Conservation (phyloP, 495 filamentous ascomycete species). For the Talaromyces wortmannii region DNA sequence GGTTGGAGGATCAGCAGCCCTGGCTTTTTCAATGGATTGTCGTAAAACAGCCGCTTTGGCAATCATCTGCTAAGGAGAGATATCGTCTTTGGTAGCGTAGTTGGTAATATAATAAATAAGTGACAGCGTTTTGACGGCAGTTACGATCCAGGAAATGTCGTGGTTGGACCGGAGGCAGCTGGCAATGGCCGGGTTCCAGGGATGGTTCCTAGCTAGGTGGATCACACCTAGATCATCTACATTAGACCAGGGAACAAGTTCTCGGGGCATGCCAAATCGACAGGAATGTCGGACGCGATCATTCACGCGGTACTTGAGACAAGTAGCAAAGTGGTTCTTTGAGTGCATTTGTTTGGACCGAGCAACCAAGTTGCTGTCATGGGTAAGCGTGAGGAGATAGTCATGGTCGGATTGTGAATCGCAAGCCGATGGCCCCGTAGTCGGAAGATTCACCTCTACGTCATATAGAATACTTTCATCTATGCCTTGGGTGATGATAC, state of each 20-base stretch:
- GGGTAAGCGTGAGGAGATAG: neutral
- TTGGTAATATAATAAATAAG: constrained; percentile 15
- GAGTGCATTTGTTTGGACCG: constrained; percentile 5
- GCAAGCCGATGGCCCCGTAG: neutral
- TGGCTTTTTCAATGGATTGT: constrained; percentile 4
- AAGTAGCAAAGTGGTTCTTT: constrained; percentile 7
- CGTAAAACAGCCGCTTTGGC: constrained; percentile 4
- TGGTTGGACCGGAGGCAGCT: constrained; percentile 11
- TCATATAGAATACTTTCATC: neutral
- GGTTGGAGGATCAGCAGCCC: neutral
- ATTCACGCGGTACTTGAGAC: constrained; percentile 9
- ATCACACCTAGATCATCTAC: constrained; percentile 5
- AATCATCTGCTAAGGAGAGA: constrained; percentile 6
- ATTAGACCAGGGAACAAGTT: neutral
- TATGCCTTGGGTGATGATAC: constrained; percentile 5
- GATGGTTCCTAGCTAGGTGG: constrained; percentile 6
- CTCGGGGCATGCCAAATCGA: constrained; percentile 11
- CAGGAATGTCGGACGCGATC: constrained; percentile 1
- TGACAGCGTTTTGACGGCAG: constrained; percentile 6
- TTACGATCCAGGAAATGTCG: constrained; percentile 11
- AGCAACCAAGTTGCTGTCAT: constrained; percentile 4
- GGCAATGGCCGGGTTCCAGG: constrained; percentile 8
- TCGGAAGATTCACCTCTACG: neutral
- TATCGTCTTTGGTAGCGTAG: constrained; percentile 12
- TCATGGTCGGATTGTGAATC: neutral